These are phyloP conservation scores for Mycena indigotica DNA, from an alignment of 768 basidiomycete genomes.

Conservation along the genomic window DNA sequence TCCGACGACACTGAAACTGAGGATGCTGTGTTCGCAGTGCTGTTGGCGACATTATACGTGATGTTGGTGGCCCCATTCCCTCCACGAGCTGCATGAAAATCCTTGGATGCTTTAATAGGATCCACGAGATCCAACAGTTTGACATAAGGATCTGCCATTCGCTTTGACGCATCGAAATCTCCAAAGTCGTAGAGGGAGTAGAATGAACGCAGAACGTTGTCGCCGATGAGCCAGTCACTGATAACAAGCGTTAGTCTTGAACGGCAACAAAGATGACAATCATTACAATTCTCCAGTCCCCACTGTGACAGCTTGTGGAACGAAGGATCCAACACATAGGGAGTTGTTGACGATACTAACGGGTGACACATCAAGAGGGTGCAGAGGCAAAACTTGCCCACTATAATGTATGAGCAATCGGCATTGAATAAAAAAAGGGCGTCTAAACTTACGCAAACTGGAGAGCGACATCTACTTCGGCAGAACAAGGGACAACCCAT, in stretches of 20 bases:
- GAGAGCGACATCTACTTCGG: constrained; percentile 77
- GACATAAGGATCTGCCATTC: constrained; percentile 78
- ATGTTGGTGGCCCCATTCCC: constrained; percentile 66
- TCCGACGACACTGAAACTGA: constrained; percentile 61
- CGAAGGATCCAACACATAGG: constrained; percentile 73
- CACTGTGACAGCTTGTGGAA: constrained; percentile 63
- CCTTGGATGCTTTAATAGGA: constrained; percentile 67
- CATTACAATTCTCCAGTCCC: constrained; percentile 65
- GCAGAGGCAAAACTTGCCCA: constrained; percentile 72
- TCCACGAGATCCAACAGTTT: constrained; percentile 71
- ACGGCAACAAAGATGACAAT: background rate
- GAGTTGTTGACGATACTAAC: constrained; percentile 43
- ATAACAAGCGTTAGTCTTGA: background rate
- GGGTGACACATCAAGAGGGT: constrained; percentile 76
- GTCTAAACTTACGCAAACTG: constrained; percentile 64
- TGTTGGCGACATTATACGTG: constrained; percentile 61
- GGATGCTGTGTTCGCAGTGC: constrained; percentile 37
- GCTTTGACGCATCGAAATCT: constrained; percentile 64
- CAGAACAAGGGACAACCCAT: constrained; percentile 75
- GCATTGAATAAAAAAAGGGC: background rate
- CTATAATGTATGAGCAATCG: constrained; percentile 38
- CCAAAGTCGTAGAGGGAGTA: constrained; percentile 87
- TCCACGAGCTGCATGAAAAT: constrained; percentile 71
- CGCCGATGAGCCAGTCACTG: constrained; percentile 84
- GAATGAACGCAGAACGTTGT: constrained; percentile 79